phyloP scores from a whole-genome alignment of 352 stramenopile species.

The Phytopythium vexans region DNA sequence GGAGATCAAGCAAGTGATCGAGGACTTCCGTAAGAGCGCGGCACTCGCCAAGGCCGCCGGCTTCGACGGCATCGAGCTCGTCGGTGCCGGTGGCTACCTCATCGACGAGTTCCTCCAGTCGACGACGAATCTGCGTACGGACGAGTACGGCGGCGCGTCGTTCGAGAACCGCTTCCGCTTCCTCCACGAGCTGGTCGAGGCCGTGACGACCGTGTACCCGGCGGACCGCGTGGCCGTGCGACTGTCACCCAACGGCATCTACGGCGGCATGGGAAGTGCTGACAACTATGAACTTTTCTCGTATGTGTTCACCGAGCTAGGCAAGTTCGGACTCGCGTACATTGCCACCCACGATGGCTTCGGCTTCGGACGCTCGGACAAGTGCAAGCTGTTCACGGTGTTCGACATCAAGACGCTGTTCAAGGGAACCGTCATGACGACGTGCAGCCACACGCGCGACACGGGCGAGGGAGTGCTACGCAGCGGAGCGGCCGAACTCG shows the following conservation, averaged over 20 bases:
- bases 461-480: conserved; percentile 29
- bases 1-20: conserved; percentile 61
- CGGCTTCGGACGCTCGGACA: conserved; percentile 28
- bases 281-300: conserved; percentile 46
- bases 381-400: conserved; percentile 19
- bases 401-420: conserved; percentile 28
- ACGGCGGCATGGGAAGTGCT: conserved; percentile 27
- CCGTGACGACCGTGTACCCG: conserved; percentile 28
- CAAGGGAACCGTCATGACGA: conserved; percentile 20
- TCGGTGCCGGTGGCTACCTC: conserved; percentile 89
- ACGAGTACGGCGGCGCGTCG: conserved; percentile 77
- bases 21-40: conserved; percentile 63
- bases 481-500: conserved; percentile 23
- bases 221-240: conserved; percentile 21
- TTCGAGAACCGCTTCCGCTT: conserved; percentile 77
- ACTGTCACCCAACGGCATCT: conserved; percentile 30
- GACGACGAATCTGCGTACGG: conserved; percentile 73
- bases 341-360: conserved; percentile 31
- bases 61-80: conserved; percentile 52
- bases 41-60: conserved; percentile 66
- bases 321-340: conserved; percentile 31
- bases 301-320: conserved; percentile 28
- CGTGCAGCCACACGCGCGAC: conserved; percentile 32
- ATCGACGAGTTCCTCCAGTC: conserved; percentile 86
- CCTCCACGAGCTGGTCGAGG: conserved; percentile 60